Evolutionary conservation across 768 basidiomycete species (phyloP), one percentile per base, ranked within the genome.

Genomic region (Gymnopilus junonius): DNA sequence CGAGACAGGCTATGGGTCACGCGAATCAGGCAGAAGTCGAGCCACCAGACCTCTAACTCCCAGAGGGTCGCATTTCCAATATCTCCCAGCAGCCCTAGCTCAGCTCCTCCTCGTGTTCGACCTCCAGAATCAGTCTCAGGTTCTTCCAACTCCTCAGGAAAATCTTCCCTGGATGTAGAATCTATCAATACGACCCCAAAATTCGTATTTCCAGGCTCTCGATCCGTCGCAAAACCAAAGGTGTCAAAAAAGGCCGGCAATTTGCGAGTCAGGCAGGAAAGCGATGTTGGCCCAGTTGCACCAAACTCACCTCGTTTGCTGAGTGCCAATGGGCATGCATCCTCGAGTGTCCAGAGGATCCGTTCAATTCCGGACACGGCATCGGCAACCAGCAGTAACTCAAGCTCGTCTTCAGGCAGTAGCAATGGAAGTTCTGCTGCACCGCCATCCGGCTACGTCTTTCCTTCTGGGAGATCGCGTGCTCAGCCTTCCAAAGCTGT

Each of bases 121-220:
- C 27, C 50, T 51, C 42, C 64, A 17, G 59, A 48, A 37, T 63
- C 61, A 1, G 29, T 64, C 4, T 67, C 66, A 21, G 68, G 67
- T 7, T 65, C 67, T n/a, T 69, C 68, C 23, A 55, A 64, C 48
- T 65, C 68, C 29, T 35, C 63, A 7, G 63, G 62, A 20, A 37
- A 35, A 21, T 35, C 61, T 25, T n/a, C 32, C 8, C 23, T 37
- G 21, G 37, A 34, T 4, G 12, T 45, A 5, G 57, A 12, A 20
- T 10, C 63, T 8, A 45, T 60, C 35, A n/a, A 48, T 31, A 45
- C 65, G 32, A 15, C 70, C 11, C 50, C 63, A 14, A 64, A 40
- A 17, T 75, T 74, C 51, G 59, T 76, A 17, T 73, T 70, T 46
- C 75, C 75, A 12, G 72, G 73, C 17, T 69, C 69, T 4, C 65